Percentiles rank a stretch among this genome's conserved stretches.
These are phyloP conservation scores for Pythium aristosporum DNA, from an alignment of 352 stramenopile species.

Conservation along the genomic window DNA sequence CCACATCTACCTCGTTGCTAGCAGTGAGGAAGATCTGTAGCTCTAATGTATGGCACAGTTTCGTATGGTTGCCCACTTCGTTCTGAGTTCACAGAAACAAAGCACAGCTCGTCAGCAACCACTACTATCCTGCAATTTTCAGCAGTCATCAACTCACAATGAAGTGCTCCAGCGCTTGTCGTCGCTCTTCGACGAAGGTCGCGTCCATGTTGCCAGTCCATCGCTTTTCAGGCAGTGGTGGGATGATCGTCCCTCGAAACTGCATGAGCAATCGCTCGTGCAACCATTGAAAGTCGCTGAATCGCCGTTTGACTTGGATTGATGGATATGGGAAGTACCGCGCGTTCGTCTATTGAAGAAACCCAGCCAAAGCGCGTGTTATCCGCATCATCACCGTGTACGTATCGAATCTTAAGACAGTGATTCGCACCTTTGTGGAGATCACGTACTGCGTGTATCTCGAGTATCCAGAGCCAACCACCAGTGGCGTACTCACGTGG, in stretches of 20 bases:
- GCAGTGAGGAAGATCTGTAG: constrained; percentile 82
- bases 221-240: constrained; percentile 84
- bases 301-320: constrained; percentile 83
- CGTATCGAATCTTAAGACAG: neutral
- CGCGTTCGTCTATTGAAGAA: constrained; percentile 54
- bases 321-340: constrained; percentile 59
- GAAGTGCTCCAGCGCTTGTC: constrained; percentile 85
- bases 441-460: constrained; percentile 90
- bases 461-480: constrained; percentile 79
- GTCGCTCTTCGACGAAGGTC: constrained; percentile 87
- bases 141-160: constrained; percentile 46
- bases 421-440: constrained; percentile 63
- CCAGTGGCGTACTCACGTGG: constrained; percentile 72
- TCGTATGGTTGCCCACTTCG: constrained; percentile 83
- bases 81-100: constrained; percentile 44
- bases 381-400: neutral
- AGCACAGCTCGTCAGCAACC: constrained; percentile 7
- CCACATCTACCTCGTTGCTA: constrained; percentile 60
- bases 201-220: constrained; percentile 89
- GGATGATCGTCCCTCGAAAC: constrained; percentile 88
- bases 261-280: constrained; percentile 74
- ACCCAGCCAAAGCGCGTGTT: neutral
- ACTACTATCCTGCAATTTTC: neutral
- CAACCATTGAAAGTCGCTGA: constrained; percentile 91
- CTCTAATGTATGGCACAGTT: constrained; percentile 80